These are phyloP conservation scores for Scleroderma citrinum DNA, from an alignment of 768 basidiomycete genomes.

Conservation along the genomic window DNA sequence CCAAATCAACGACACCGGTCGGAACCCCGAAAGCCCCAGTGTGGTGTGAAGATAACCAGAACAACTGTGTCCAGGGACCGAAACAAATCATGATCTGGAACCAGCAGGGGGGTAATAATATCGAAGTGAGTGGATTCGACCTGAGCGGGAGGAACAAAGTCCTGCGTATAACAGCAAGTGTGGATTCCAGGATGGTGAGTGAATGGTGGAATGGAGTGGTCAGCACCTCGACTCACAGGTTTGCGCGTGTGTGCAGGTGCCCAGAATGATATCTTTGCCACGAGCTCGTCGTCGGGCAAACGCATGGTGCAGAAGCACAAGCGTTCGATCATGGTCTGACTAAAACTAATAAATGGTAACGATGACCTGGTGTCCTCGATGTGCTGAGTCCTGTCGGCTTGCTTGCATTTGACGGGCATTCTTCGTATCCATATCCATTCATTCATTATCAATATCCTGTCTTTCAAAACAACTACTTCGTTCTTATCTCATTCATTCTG, in stretches of 20 bases:
- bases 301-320: neutral
- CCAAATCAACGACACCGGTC: constrained; percentile 35
- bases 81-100: constrained; percentile 57
- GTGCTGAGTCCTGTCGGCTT: neutral
- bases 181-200: constrained; percentile 43
- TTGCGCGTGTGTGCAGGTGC: constrained; percentile 1
- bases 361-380: neutral
- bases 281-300: neutral
- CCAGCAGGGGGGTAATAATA: constrained; percentile 43
- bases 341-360: neutral
- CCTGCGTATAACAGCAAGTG: constrained; percentile 46
- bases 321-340: neutral
- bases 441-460: too few relatives aligned
- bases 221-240: neutral
- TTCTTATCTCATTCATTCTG: too few relatives aligned
- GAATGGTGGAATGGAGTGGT: neutral
- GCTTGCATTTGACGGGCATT: neutral
- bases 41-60: constrained; percentile 46
- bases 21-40: constrained; percentile 40
- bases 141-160: constrained; percentile 34
- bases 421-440: too few relatives aligned
- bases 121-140: constrained; percentile 38
- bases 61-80: constrained; percentile 40
- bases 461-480: too few relatives aligned
- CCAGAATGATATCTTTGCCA: constrained; percentile 9